Evolutionary conservation across 805 yeast genomes (phyloP), one percentile per base, ranked within the genome.

Genomic region (Sugiyamaella boreocaroliniensis): DNA sequence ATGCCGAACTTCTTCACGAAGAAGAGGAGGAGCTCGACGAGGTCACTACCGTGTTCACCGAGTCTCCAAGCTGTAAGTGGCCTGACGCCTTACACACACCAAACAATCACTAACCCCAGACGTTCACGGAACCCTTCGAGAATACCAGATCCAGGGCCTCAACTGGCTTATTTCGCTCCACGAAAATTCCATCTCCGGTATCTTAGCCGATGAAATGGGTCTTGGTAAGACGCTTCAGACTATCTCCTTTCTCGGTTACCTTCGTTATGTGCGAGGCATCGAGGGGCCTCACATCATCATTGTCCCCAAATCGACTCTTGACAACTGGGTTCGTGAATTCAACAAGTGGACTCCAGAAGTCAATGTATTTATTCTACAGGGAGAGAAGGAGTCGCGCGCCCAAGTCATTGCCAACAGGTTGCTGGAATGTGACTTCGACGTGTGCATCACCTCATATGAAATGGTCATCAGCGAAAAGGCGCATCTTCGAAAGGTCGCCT

Each of bases 191-290:
- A 76, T 92, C 34, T 86, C 95, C 3, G 99, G 99, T 12, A 92
- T 92, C 40, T 72, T 92, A 45, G 99, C 99, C 7, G 99, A 92
- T 69, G 99, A 92, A 68, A 92, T 93, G 99, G 99, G 99, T 1
- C 75, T 92, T 26, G 99, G 99, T 51, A 92, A 92, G 68, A 92
- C 99, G 2, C 72, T 92, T 49, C 99, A 92, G 70, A 90, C 98
- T 1, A 90, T 92, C 47, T 82, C 98, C 1, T 93, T 92, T 61
- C 72, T 92, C 45, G 97, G 97, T 0, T 89, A 86, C 67, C 70
- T 92, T 51, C 76, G 97, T 56, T 88, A 86, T 63, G 74, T 83
- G 51, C 83, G 81, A 59, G 77, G 80, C 22, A 77, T 89, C 10
- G 86, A 84, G 58, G 99, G 99, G 0, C 99, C 99, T 0, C 88